phyloP scores from a whole-genome alignment of 768 basidiomycete genomes.

The Imleria badia region DNA sequence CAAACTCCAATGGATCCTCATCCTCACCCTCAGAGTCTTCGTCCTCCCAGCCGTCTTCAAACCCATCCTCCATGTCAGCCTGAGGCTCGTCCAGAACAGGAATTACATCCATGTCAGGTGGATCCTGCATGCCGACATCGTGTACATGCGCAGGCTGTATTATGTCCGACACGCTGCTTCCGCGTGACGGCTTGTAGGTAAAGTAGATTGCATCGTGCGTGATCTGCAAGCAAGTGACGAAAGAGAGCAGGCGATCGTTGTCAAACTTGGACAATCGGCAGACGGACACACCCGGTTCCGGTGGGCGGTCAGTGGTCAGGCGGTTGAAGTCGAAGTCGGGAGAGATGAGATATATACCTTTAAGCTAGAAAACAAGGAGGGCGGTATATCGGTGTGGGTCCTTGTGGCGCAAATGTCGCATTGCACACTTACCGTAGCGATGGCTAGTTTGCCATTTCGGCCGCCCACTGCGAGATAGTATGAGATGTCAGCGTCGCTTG shows the following conservation, averaged over 20 bases:
- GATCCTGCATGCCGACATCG: not conserved
- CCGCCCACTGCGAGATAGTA: conserved; percentile 50
- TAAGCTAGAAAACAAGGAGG: conserved; percentile 7
- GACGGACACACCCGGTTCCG: conserved; percentile 33
- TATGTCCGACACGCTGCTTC: not conserved
- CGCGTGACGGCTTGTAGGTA: no score
- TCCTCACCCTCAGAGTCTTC: conserved; percentile 17
- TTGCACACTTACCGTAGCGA: conserved; percentile 42
- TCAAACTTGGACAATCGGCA: no score
- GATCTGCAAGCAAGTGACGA: conserved; percentile 54
- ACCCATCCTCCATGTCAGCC: conserved; percentile 11
- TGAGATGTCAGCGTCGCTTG: conserved; percentile 27
- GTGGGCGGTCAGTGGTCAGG: conserved; percentile 28
- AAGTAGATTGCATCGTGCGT: conserved; percentile 52
- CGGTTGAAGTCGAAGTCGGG: conserved; percentile 23
- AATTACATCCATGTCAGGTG: conserved; percentile 1
- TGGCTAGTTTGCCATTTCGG: conserved; percentile 39
- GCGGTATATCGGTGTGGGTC: not conserved
- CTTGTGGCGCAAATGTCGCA: not conserved
- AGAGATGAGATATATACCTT: conserved; percentile 29
- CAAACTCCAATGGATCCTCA: conserved; percentile 5
- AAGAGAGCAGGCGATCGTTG: conserved; percentile 11
- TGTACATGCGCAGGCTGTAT: not conserved
- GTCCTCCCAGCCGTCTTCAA: conserved; percentile 14
- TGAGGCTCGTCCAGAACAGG: conserved; percentile 1